These are phyloP conservation scores for Aquilaria yunnanensis DNA, from an alignment of 345 rosid species.

Conservation along the genomic window DNA sequence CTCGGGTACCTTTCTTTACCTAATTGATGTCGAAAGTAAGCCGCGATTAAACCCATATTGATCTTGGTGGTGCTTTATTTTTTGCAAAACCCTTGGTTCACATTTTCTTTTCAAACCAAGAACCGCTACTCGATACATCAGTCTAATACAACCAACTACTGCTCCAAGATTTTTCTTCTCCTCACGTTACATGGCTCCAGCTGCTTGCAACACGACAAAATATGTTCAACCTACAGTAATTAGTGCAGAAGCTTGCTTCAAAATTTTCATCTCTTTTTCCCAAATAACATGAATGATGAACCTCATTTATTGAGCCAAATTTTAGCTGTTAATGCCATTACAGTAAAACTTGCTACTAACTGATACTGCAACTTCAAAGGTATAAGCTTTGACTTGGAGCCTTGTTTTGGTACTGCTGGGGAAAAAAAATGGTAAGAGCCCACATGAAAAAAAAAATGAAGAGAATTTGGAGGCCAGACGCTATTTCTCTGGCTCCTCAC, in stretches of 20 bases:
- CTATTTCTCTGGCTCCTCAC: not conserved
- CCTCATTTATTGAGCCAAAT: not conserved
- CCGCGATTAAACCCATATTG: constrained; percentile 15
- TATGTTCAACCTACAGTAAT: not conserved
- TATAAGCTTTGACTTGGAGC: not conserved
- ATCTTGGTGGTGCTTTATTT: not conserved
- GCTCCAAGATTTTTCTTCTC: not conserved
- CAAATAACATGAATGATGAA: constrained; percentile 8
- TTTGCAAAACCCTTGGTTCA: not conserved
- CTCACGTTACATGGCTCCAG: constrained; percentile 5
- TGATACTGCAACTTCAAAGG: constrained; percentile 1
- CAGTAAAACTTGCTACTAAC: not conserved
- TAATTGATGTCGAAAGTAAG: constrained; percentile 19
- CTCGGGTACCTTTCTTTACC: constrained; percentile 12
- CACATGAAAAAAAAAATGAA: too few relatives aligned
- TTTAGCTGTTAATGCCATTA: not conserved
- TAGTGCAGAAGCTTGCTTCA: not conserved
- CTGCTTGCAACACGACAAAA: constrained; percentile 1
- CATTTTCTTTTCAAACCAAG: constrained; percentile 11
- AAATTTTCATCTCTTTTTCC: constrained; percentile 6
- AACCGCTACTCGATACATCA: too few relatives aligned
- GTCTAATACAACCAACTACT: not conserved
- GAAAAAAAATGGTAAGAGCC: not conserved
- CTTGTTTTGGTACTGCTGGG: not conserved
- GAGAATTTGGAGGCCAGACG: too few relatives aligned